Evolutionary conservation across 805 yeast genomes (phyloP), one percentile per base, ranked within the genome.

Genomic region (Saturnispora bothae): DNA sequence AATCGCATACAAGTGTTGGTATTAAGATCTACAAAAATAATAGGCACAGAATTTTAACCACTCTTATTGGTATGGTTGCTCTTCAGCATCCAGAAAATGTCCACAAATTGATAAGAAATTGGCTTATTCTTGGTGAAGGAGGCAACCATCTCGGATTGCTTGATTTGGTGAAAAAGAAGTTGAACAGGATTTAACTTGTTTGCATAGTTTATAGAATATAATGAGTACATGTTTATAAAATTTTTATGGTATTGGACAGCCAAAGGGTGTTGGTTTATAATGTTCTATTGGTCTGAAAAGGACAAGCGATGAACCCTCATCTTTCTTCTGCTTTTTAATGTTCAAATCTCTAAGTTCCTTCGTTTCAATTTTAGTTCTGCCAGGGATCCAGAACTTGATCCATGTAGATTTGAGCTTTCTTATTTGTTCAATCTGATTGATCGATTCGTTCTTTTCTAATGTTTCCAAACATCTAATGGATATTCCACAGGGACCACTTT

Each of bases 231-330:
- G n/a, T n/a, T n/a, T 12, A 10, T 27, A 10, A 23, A 22, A 18
- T 36, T 19, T 5, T 20, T 31, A 6, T 22, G 30, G 12, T 29
- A 28, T 25, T 22, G 25, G 25, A 22, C 25, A 19, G 4, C 83
- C 83, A 55, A 76, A 74, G 1, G 82, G 78, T 39, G 56, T 64
- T 0, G 78, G 72, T 17, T 51, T 50, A 80, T 81, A 76, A 26
- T 61, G 45, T 0, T 53, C 39, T 33, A 57, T 56, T 13, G 41
- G 41, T 31, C 60, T 9, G 41, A 36, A 22, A 20, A 58, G 29
- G 23, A 33, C 28, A 18, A 18, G 20, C 12, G 29, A 4, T n/a
- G n/a, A n/a, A n/a, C n/a, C n/a, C 9, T 22, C 23, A 26, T 13
- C 27, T 38, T 34, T 41, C 37, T 42, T 34, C n/a, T 30, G 19